phyloP scores from a whole-genome alignment of 768 basidiomycete genomes.

The Mycena crocata region DNA sequence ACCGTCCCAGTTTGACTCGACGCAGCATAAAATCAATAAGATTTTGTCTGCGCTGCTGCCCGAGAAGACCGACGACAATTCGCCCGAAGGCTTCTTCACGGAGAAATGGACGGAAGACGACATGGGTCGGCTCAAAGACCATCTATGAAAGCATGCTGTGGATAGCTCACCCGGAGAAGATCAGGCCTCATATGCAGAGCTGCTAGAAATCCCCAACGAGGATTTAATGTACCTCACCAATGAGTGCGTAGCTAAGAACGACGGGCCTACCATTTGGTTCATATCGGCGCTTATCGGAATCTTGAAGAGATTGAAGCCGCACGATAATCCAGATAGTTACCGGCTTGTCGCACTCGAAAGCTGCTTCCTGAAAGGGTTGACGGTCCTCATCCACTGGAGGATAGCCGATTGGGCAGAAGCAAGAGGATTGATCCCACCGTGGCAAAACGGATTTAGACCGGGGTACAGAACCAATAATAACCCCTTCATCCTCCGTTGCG shows the following conservation, averaged over 20 bases:
- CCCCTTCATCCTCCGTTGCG: constrained; percentile 13
- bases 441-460: too few relatives aligned
- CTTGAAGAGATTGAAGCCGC: constrained; percentile 31
- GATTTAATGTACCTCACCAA: constrained; percentile 20
- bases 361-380: constrained; percentile 39
- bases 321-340: constrained; percentile 33
- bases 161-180: constrained; percentile 24
- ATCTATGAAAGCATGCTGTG: constrained; percentile 1
- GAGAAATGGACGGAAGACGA: constrained; percentile 10
- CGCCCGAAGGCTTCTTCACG: constrained; percentile 21
- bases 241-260: not conserved
- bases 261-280: constrained; percentile 21
- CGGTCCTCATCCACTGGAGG: constrained; percentile 37
- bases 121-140: not conserved
- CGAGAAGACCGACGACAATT: constrained; percentile 2
- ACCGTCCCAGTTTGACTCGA: too few relatives aligned
- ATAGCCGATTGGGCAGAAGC: constrained; percentile 26
- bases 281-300: constrained; percentile 23
- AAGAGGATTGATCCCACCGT: constrained; percentile 8
- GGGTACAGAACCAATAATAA: too few relatives aligned
- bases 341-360: constrained; percentile 40
- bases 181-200: too few relatives aligned
- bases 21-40: too few relatives aligned
- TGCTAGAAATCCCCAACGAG: constrained; percentile 18
- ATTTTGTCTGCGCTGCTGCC: constrained; percentile 5